Conservation (phyloP, 495 filamentous ascomycete species). For the Xylaria scruposa region DNA sequence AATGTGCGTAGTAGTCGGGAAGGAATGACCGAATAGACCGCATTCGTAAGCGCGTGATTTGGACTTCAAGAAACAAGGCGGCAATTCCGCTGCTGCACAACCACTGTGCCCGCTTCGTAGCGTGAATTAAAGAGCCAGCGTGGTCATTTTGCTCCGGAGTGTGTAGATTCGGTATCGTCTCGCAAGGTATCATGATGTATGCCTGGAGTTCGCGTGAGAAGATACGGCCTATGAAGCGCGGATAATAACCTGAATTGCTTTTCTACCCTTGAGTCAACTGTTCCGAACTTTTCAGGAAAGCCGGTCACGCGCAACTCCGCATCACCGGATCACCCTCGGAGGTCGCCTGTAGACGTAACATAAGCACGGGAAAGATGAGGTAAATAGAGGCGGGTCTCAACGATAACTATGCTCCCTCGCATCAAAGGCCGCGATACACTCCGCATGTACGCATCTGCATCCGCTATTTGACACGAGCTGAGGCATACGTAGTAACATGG, state of each 20-base stretch:
- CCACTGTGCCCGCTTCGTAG: slow-evolving; percentile 42
- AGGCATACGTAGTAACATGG: not conserved
- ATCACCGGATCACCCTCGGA: not conserved
- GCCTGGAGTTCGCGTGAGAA: slow-evolving; percentile 41
- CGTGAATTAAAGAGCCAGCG: slow-evolving; percentile 44
- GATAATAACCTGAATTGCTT: slow-evolving; percentile 36
- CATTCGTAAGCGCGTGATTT: slow-evolving; percentile 46
- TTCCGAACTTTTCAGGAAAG: slow-evolving; percentile 32
- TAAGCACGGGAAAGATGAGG: not conserved
- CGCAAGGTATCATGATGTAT: slow-evolving; percentile 44
- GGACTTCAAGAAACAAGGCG: slow-evolving; percentile 47
- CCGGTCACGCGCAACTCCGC: not conserved
- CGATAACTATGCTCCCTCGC: not conserved
- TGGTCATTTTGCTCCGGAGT: slow-evolving; percentile 39
- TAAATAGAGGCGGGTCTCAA: not conserved
- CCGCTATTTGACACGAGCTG: not conserved
- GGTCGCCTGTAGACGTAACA: not conserved
- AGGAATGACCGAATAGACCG: slow-evolving; percentile 49
- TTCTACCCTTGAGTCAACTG: slow-evolving; percentile 12
- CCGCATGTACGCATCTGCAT: not conserved
- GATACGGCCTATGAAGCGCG: slow-evolving; percentile 44
- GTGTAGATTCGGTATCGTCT: slow-evolving; percentile 47
- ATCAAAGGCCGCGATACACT: not conserved
- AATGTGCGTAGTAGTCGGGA: slow-evolving; percentile 50
- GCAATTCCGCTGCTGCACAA: slow-evolving; percentile 47